Percentiles rank a stretch among this genome's conserved stretches.
phyloP scores from a whole-genome alignment of 1,139 yeast genomes.

The Suhomyces bolitotheri region DNA sequence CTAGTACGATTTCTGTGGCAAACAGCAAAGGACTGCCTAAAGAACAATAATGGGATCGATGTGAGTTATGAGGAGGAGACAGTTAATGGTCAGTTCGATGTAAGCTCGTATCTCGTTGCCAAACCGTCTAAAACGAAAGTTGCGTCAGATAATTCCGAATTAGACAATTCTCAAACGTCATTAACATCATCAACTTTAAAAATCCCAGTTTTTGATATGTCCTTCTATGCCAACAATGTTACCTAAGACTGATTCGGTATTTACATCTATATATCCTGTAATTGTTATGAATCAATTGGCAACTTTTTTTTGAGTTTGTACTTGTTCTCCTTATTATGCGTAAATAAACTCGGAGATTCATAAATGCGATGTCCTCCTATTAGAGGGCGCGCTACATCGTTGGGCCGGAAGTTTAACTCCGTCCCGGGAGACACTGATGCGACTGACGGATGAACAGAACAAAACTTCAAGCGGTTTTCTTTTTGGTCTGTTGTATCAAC shows the following conservation, averaged over 20 bases:
- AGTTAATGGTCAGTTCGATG: slow-evolving; percentile 30
- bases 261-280: too few species aligned
- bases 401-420: slow-evolving; percentile 23
- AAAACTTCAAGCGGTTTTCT: slow-evolving; percentile 9
- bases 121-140: slow-evolving; percentile 1
- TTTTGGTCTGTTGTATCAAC: slow-evolving; percentile 6
- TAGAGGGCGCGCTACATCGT: not conserved
- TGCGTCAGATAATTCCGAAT: not conserved
- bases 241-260: too few species aligned
- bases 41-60: slow-evolving; percentile 48
- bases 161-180: too few species aligned
- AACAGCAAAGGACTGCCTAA: slow-evolving; percentile 75
- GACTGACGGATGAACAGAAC: slow-evolving; percentile 15
- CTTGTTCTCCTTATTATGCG: too few species aligned
- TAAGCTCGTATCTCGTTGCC: slow-evolving; percentile 27
- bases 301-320: too few species aligned
- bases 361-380: too few species aligned
- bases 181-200: not conserved
- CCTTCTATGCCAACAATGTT: not conserved
- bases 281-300: too few species aligned
- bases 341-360: too few species aligned
- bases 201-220: not conserved
- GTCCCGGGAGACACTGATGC: slow-evolving; percentile 30
- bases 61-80: slow-evolving; percentile 43
- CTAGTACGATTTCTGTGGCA: slow-evolving; percentile 92